phyloP scores from a whole-genome alignment of 371 early-diverging fungal species.

The Apophysomyces ossiformis region DNA sequence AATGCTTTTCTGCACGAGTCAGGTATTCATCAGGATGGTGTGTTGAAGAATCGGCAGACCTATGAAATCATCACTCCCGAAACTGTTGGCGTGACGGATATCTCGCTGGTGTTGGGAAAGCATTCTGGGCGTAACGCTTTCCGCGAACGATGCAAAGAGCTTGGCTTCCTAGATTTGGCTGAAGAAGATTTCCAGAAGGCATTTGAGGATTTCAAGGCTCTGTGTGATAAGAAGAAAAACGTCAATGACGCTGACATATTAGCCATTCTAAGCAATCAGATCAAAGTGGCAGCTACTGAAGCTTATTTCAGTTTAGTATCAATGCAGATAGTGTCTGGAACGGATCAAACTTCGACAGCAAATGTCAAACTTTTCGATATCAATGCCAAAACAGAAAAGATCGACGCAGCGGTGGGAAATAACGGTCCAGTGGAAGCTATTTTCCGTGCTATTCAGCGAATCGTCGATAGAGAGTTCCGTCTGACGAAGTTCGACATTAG shows the following conservation, averaged over 20 bases:
- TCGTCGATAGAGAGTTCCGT: constrained; percentile 64
- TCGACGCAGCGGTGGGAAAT: constrained; percentile 79
- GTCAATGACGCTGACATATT: constrained; percentile 90
- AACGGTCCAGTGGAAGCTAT: constrained; percentile 88
- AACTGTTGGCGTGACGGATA: constrained; percentile 85
- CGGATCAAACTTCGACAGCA: constrained; percentile 75
- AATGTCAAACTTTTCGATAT: constrained; percentile 68
- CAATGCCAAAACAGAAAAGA: constrained; percentile 37
- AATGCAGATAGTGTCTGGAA: constrained; percentile 78
- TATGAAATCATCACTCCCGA: constrained; percentile 96
- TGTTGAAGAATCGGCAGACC: constrained; percentile 91
- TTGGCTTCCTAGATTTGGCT: constrained; percentile 74
- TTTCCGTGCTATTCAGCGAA: constrained; percentile 82
- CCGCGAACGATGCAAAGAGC: constrained; percentile 76
- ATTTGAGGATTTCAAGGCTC: constrained; percentile 86
- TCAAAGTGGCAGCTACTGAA: constrained; percentile 15
- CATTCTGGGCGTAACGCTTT: constrained; percentile 96
- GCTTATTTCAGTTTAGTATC: constrained; percentile 61
- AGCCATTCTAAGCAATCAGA: constrained; percentile 80
- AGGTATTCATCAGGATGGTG: constrained; percentile 98
- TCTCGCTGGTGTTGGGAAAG: constrained; percentile 90
- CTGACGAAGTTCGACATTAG: constrained; percentile 81
- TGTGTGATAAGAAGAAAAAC: constrained; percentile 92
- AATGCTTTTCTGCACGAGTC: constrained; percentile 98
- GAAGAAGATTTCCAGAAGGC: constrained; percentile 75